Percentiles rank a stretch among this genome's conserved stretches.
Evolutionary conservation across 495 filamentous ascomycete species (phyloP).

Genomic region (Durotheca rogersii): DNA sequence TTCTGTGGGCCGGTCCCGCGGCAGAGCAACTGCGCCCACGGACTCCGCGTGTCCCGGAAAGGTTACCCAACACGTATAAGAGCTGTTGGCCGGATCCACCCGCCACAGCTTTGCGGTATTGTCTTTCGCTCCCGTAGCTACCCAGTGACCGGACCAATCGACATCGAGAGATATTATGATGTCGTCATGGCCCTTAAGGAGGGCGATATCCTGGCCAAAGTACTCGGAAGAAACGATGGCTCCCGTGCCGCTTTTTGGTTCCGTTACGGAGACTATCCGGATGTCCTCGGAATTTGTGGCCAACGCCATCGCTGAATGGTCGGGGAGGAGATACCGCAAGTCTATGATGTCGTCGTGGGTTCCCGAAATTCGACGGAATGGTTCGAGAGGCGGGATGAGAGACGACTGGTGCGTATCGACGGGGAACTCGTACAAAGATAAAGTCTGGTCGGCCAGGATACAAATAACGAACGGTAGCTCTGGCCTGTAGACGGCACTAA

Average conservation of each 20-base stretch:
- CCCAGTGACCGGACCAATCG: slow-evolving; percentile 95
- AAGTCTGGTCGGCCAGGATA: slow-evolving; percentile 84
- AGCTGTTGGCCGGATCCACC: slow-evolving; percentile 71
- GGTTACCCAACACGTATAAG: slow-evolving; percentile 74
- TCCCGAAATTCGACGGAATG: slow-evolving; percentile 78
- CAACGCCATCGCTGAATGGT: slow-evolving; percentile 78
- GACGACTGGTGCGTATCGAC: slow-evolving; percentile 31
- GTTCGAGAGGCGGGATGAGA: slow-evolving; percentile 38
- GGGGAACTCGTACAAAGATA: slow-evolving; percentile 68
- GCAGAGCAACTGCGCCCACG: slow-evolving; percentile 85
- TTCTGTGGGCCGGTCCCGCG: slow-evolving; percentile 62
- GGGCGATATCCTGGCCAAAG: slow-evolving; percentile 82
- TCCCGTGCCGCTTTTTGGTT: slow-evolving; percentile 32
- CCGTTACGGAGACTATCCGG: slow-evolving; percentile 67
- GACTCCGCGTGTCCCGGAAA: slow-evolving; percentile 94
- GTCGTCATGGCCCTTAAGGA: slow-evolving; percentile 86
- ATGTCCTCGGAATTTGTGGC: slow-evolving; percentile 95
- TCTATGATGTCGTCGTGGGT: slow-evolving; percentile 98
- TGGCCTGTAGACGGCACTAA: slow-evolving; percentile 65
- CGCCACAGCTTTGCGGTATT: slow-evolving; percentile 92
- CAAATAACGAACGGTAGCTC: slow-evolving; percentile 69
- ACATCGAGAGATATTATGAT: slow-evolving; percentile 93
- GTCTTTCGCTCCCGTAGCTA: slow-evolving; percentile 94
- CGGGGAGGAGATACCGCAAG: slow-evolving; percentile 75
- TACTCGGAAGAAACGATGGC: slow-evolving; percentile 52